Base-by-base conservation (phyloP, 164 flowering plant genomes). In the Vitis riparia region DNA sequence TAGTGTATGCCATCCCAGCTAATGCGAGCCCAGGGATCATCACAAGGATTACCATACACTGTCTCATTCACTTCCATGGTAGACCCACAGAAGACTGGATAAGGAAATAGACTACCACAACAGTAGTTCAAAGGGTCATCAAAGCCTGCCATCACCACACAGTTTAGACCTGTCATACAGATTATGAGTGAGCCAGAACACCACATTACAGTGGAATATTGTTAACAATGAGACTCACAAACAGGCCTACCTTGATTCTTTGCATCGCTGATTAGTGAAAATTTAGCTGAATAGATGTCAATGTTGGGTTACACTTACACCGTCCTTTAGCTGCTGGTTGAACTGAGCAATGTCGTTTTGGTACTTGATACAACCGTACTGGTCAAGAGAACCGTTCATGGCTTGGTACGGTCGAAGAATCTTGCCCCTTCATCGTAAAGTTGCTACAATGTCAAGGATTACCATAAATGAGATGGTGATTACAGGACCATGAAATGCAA, bases 1-100 rank as follows among this genome's bases (percentile, higher is more conserved):
- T 89, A 89, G 62, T 91, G 97, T 68, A 86, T 80, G 17, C 91
- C 91, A 74, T 91, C 97, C 27, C 27, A 23, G 27, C 27, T 23
- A 1, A 8, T 10, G 13, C 47, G 19, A 66, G 30, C 27, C 27
- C 27, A 23, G 27, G 27, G 27, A 23, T 23, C 27, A 23, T 23
- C 27, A 23, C 27, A 23, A 23, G 27, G 27, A 23, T 23, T 23
- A 23, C 27, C 27, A 23, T 23, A 23, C 27, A 23, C 27, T 23
- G 2, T 23, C 27, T 23, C 27, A 23, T 23, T 23, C 27, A 23
- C 27, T 23, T 23, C 27, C 27, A 23, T 23, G 27, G 27, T 23
- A 23, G 27, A 23, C 0, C 27, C 27, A 23, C 27, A 23, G 27
- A 23, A 23, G 27, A 23, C 27, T 23, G 27, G 27, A 23, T 23